Evolutionary conservation across 2,329 filamentous ascomycete species (phyloP).

Genomic region (Cryphonectria carpinicola): DNA sequence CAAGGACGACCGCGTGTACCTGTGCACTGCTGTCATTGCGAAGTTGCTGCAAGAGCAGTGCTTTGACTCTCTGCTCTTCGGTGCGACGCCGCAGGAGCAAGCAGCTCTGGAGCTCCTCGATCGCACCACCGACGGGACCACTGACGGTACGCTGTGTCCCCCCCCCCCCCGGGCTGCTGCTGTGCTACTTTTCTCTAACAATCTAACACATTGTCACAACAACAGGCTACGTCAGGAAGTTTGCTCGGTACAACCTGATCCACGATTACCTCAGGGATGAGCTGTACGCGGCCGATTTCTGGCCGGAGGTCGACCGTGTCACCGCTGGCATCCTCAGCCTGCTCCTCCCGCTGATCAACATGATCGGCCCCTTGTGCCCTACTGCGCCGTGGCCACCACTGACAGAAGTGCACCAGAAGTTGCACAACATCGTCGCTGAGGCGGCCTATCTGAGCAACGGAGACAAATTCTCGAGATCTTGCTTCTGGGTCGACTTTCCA

Average conservation of each 20-base stretch:
- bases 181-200: not conserved
- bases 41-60: slow-evolving; percentile 45
- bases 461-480: slow-evolving; percentile 36
- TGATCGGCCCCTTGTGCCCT: slow-evolving; percentile 34
- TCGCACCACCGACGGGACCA: not conserved
- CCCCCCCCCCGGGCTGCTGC: not conserved
- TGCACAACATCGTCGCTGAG: slow-evolving; percentile 39
- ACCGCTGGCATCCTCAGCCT: slow-evolving; percentile 31
- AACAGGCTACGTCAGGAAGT: slow-evolving; percentile 19
- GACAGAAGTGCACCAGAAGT: slow-evolving; percentile 37
- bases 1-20: slow-evolving; percentile 29
- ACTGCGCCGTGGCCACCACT: slow-evolving; percentile 27
- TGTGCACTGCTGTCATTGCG: slow-evolving; percentile 43
- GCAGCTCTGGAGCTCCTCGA: slow-evolving; percentile 35
- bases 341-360: slow-evolving; percentile 42
- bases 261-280: slow-evolving; percentile 27
- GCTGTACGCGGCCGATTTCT: slow-evolving; percentile 41
- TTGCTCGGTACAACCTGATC: slow-evolving; percentile 28
- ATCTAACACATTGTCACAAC: not conserved
- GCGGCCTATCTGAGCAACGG: slow-evolving; percentile 38
- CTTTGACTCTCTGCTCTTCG: slow-evolving; percentile 46
- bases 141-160: slow-evolving; percentile 14
- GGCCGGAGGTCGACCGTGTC: slow-evolving; percentile 40
- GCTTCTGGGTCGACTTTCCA: slow-evolving; percentile 39
- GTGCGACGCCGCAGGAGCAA: slow-evolving; percentile 37